These are phyloP conservation scores for Nelumbo lutea DNA, from an alignment of 164 flowering plant genomes.

Conservation along the genomic window DNA sequence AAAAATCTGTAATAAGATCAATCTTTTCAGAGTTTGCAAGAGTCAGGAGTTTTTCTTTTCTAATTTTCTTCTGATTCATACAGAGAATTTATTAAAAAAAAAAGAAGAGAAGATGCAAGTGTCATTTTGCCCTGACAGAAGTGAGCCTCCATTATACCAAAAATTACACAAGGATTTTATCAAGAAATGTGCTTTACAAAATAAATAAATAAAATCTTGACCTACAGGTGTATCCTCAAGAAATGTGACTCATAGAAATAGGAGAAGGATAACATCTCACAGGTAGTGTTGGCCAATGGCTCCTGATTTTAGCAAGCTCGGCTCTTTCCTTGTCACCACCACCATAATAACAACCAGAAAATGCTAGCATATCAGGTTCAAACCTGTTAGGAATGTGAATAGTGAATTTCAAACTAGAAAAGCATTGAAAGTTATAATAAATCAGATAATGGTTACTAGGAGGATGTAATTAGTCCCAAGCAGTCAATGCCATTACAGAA, in stretches of 20 bases:
- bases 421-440: not conserved
- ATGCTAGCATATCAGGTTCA: constrained; percentile 99
- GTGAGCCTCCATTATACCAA: not conserved
- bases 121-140: not conserved
- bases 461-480: not conserved
- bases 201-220: not conserved
- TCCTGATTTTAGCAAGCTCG: constrained; percentile 81
- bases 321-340: constrained; percentile 89
- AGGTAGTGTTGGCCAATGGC: constrained; percentile 90
- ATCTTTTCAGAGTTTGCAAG: not conserved
- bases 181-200: not conserved
- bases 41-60: not conserved
- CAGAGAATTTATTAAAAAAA: not conserved
- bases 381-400: constrained; percentile 42
- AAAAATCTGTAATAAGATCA: not conserved
- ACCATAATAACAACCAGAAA: constrained; percentile 96
- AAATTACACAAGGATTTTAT: not conserved
- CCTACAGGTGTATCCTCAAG: not conserved
- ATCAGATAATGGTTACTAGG: not conserved
- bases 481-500: too few species aligned
- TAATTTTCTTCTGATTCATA: not conserved
- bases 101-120: not conserved
- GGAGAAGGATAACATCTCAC: constrained; percentile 42
- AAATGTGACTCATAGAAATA: not conserved
- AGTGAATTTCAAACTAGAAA: not conserved